Base-by-base conservation (phyloP, 2,329 filamentous ascomycete genomes). In the Dichotomopilus funicola region DNA sequence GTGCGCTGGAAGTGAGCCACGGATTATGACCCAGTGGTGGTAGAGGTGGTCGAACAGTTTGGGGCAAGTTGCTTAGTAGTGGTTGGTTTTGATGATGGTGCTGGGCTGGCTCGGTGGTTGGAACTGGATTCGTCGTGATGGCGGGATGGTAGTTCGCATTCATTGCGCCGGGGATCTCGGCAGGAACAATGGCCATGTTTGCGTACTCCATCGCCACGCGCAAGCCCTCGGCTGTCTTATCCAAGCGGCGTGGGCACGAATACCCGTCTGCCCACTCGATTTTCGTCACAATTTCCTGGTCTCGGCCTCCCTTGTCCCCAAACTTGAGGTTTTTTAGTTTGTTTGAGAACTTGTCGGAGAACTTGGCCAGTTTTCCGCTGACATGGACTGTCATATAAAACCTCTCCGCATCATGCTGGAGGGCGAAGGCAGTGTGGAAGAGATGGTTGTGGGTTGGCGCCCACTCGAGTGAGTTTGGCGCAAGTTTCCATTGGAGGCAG, bases 311-410 rank as follows among this genome's bases (percentile, higher is more conserved):
- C n/a, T 41, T 55, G 6, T 40, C 48, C 9, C 59, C 50, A 38
- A 62, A 62, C 48, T 58, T 63, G 9, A 61, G 27, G 34, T 38
- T 50, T 12, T 41, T 40, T 36, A 33, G 27, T 34, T 38, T 50
- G 13, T 41, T 40, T 33, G 33, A 54, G 27, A 61, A 8, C 48
- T 49, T 48, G 27, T 61, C 54, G 3, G 55, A 55, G 5, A 43
- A 6, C 33, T 41, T 55, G 2, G 53, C 44, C 1, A 63, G 60
- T 44, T 53, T 62, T 5, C 62, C 61, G 19, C 50, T 61, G n/a
- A 62, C 53, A 6, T 62, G 44, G n/a, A 63, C 57, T 9, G 56
- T 63, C 60, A 63, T 63, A 36, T 57, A 58, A 44, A 63, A 62
- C 11, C 36, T 49, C 6, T 45, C 56, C 10, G 57, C 59, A 35